Evolutionary conservation across 1,284 basidiomycete species (phyloP), one percentile per base, ranked within the genome.

Genomic region (Fomitiporia mediterranea): DNA sequence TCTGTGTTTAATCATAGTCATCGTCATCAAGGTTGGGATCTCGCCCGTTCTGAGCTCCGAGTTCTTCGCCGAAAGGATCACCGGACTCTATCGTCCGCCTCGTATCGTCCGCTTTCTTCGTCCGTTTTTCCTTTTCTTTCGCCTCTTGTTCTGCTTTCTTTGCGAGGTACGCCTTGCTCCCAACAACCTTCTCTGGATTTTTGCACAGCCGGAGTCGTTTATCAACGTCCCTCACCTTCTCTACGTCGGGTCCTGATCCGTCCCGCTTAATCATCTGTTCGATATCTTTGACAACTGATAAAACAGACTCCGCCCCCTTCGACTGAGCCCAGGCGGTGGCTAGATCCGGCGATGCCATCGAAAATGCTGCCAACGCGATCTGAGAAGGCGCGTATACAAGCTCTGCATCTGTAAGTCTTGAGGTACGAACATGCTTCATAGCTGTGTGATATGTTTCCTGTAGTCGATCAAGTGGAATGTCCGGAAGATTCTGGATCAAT

Each of bases 381-480:
- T 98, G 96, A 2, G 92, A 87, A 0, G 96, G 95, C 4, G 93
- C 80, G 67, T 90, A 98, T 50, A 96, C 78, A 64, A 99, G 83
- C 69, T 99, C 96, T 15, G 84, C 88, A 68, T 98, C 94, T 2
- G 95, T 96, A 19, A 95, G 74, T 17, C 95, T 85, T 17, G 91
- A 86, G 19, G 78, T 73, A 28, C 86, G 81, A 59, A 93, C 78
- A 64, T 86, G 74, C 37, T 72, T 72, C 50, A 87, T 67, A 1
- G 87, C 86, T 11, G 68, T 66, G 56, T 86, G 80, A 66, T 89
- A 88, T 27, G 78, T 66, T 46, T 68, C 72, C 49, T 74, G 69
- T 27, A 77, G 67, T 53, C 74, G 73, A 56, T 79, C 72, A 51
- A 72, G 63, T 4, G 73, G 66, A 27, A 73, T 58, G 51, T 79